phyloP scores from a whole-genome alignment of 2,329 filamentous ascomycete species.

The Dactylellina haptotyla region DNA sequence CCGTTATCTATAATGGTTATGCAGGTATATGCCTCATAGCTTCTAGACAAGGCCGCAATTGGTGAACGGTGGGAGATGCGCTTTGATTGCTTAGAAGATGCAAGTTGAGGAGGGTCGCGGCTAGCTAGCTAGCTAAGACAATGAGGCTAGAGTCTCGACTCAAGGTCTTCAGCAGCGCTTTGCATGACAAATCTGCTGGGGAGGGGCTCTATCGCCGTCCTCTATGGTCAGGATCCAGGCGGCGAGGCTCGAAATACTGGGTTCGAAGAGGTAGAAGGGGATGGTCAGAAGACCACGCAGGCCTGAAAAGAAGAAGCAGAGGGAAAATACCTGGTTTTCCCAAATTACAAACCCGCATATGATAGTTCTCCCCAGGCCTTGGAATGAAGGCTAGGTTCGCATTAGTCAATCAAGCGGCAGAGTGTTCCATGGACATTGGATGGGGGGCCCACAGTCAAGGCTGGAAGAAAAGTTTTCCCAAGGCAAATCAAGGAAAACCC shows the following conservation, averaged over 20 bases:
- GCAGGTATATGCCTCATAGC: conserved; percentile 33
- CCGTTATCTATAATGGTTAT: conserved; percentile 33
- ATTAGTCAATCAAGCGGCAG: conserved; percentile 3
- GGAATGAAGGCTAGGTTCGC: conserved; percentile 25
- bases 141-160: conserved; percentile 10
- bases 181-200: conserved; percentile 48
- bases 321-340: conserved; percentile 8
- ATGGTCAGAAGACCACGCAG: conserved; percentile 26
- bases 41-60: conserved; percentile 28
- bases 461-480: conserved; percentile 42
- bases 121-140: not conserved
- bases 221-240: conserved; percentile 7
- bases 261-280: too few relatives aligned
- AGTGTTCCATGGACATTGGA: conserved; percentile 6
- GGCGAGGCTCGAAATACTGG: conserved; percentile 3
- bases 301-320: not conserved
- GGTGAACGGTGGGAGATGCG: conserved; percentile 11
- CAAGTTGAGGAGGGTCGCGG: not conserved
- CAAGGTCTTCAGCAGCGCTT: not conserved
- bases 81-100: not conserved
- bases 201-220: conserved; percentile 16
- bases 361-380: not conserved
- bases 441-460: conserved; percentile 28
- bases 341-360: conserved; percentile 4
- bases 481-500: conserved; percentile 30